phyloP scores from a whole-genome alignment of 345 rosid genomes.

The Erodium maritimum region DNA sequence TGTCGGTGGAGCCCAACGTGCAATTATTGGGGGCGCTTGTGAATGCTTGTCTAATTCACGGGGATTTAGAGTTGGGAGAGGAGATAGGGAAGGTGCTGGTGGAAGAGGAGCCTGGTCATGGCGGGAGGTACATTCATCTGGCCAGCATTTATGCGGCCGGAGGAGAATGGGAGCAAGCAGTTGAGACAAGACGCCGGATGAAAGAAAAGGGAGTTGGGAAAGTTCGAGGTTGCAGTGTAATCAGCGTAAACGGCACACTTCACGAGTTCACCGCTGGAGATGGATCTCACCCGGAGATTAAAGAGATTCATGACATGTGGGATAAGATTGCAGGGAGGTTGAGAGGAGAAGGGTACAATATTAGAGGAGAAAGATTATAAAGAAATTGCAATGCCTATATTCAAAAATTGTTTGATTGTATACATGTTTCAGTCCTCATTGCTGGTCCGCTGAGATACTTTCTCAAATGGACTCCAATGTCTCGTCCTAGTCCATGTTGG shows the following conservation, averaged over 20 bases:
- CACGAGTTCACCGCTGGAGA: constrained; percentile 57
- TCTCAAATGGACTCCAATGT: too few species aligned
- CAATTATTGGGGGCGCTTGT: constrained; percentile 57
- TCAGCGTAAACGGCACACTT: constrained; percentile 34
- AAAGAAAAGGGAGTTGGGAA: constrained; percentile 37
- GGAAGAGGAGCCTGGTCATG: constrained; percentile 39
- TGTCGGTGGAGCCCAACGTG: constrained; percentile 57
- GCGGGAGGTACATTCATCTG: constrained; percentile 47
- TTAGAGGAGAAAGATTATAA: constrained; percentile 41
- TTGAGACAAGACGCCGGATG: constrained; percentile 39
- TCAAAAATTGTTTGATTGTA: too few species aligned
- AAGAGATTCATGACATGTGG: constrained; percentile 34
- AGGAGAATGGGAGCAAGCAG: constrained; percentile 50
- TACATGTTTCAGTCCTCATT: too few species aligned
- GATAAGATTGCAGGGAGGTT: constrained; percentile 23
- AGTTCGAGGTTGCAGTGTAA: constrained; percentile 53
- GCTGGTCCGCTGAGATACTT: too few species aligned
- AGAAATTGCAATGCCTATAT: constrained; percentile 38
- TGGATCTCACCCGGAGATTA: constrained; percentile 29
- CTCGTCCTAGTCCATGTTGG: too few species aligned
- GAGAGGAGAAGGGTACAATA: constrained; percentile 32
- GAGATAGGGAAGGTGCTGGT: constrained; percentile 38
- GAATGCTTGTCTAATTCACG: constrained; percentile 49
- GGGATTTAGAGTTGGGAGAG: constrained; percentile 39
- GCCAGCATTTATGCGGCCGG: constrained; percentile 45